Base-by-base conservation (phyloP, 2,329 filamentous ascomycete species). In the Ophiocordyceps camponoti-leonardi region DNA sequence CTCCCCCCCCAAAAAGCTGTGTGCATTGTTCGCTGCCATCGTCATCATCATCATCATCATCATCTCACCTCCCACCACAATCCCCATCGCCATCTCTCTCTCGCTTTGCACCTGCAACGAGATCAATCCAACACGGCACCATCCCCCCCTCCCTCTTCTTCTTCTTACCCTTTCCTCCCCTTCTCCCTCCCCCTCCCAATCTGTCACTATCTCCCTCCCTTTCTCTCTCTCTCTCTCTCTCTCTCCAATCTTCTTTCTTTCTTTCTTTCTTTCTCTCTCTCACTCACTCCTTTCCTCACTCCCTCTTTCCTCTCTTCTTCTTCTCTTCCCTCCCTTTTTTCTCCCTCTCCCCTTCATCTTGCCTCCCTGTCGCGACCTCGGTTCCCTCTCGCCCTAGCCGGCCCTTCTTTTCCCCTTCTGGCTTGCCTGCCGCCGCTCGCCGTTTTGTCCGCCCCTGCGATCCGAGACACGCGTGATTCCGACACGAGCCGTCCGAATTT, bases 391-490 rank as follows among this genome's bases (percentile, higher is more conserved):
- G 31, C 31, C 33, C 31, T 43, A 18, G 28, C 30, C n/a, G 33
- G 22, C 41, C 18, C 44, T 19, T 30, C 28, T 43, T 22, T 39
- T 40, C 18, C 20, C 41, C 31, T 33, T 33, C 31, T 33, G 31
- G 31, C 31, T 16, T 33, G 33, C 45, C 23, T 23, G 20, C 41
- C 41, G 33, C 23, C 45, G 37, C 13, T 37, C 19, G 42, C 20
- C 45, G 45, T 41, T 11, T 33, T 44, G 31, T 40, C 31, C 42
- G 42, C 19, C 42, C 31, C 45, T 41, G 45, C 42, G 39, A 47
- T 35, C 26, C 42, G 45, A 43, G 41, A 35, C 41, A 19, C 42
- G 41, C 41, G 16, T 41, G 19, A 28, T 43, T 35, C 45, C 41
- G 16, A 41, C 26, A 11, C 37, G 23, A 16, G n/a, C 33, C 22